Conservation (phyloP, 148 eudicot genomes). For the Chenopodium formosanum region DNA sequence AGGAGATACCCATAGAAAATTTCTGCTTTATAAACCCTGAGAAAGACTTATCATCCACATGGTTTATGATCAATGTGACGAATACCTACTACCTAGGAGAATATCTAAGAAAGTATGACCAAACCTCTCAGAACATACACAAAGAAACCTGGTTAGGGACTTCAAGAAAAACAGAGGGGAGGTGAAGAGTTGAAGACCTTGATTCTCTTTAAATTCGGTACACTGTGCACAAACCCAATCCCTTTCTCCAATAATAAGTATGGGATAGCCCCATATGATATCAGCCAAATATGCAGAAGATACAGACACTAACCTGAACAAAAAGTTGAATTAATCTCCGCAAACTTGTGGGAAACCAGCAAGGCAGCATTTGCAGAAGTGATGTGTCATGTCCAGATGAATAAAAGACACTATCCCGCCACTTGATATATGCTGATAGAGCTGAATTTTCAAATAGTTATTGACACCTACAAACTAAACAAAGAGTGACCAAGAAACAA, state of each 20-base stretch:
- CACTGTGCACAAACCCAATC: too few species aligned
- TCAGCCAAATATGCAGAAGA: background rate
- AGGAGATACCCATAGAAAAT: background rate
- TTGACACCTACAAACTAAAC: slow-evolving; percentile 7
- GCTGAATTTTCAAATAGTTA: slow-evolving; percentile 53
- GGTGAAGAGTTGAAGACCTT: too few species aligned
- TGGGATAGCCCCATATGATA: background rate
- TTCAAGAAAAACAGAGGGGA: too few species aligned
- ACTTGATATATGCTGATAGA: slow-evolving; percentile 73
- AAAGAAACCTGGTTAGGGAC: too few species aligned
- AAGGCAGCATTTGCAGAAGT: slow-evolving; percentile 89
- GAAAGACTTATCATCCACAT: background rate
- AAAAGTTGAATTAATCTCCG: slow-evolving; percentile 87
- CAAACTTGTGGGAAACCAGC: slow-evolving; percentile 85
- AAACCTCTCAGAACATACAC: background rate
- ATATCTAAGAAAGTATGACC: background rate
- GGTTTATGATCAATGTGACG: background rate
- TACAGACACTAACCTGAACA: slow-evolving; percentile 64
- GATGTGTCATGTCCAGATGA: slow-evolving; percentile 91
- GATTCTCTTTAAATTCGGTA: too few species aligned
- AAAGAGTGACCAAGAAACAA: slow-evolving; percentile 21
- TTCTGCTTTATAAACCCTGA: background rate
- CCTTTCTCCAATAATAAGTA: background rate
- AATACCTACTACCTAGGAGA: background rate
- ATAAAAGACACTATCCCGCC: slow-evolving; percentile 80